phyloP scores from a whole-genome alignment of 805 yeast genomes.

The Metschnikowia aberdeeniae region DNA sequence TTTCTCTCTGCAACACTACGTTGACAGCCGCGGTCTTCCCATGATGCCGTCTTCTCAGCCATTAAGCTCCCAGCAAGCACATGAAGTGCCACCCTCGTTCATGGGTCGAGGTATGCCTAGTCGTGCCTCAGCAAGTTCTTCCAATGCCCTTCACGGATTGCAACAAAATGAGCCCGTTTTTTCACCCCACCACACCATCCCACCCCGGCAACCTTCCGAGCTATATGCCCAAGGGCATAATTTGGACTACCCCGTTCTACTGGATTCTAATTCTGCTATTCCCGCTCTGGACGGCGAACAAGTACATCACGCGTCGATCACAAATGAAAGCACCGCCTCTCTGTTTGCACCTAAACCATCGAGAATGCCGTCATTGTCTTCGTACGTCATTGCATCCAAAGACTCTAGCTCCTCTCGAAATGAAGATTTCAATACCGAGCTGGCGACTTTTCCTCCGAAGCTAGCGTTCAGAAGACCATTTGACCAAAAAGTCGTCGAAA shows the following conservation, averaged over 20 bases:
- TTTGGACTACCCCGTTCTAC: background rate
- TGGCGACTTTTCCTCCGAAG: background rate
- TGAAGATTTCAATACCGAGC: background rate
- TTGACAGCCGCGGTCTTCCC: too few relatives aligned
- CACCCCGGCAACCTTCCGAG: too few relatives aligned
- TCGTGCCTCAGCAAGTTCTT: too few relatives aligned
- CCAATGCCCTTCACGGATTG: too few relatives aligned
- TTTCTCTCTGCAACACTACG: too few relatives aligned
- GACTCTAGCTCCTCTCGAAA: background rate
- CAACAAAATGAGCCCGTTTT: too few relatives aligned
- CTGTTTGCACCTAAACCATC: background rate
- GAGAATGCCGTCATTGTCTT: background rate
- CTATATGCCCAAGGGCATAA: too few relatives aligned
- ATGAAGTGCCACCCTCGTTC: too few relatives aligned
- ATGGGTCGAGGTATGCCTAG: too few relatives aligned
- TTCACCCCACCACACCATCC: too few relatives aligned
- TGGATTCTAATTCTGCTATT: background rate
- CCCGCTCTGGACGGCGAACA: background rate
- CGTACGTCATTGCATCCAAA: background rate
- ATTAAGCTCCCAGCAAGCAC: too few relatives aligned
- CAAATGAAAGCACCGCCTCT: background rate
- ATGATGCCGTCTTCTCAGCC: too few relatives aligned
- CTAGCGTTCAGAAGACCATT: slow-evolving; percentile 3
- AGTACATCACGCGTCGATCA: background rate
- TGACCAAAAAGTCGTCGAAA: background rate